These are phyloP conservation scores for Niveomyces coronatus DNA, from an alignment of 2,329 filamentous ascomycete species.

Conservation along the genomic window DNA sequence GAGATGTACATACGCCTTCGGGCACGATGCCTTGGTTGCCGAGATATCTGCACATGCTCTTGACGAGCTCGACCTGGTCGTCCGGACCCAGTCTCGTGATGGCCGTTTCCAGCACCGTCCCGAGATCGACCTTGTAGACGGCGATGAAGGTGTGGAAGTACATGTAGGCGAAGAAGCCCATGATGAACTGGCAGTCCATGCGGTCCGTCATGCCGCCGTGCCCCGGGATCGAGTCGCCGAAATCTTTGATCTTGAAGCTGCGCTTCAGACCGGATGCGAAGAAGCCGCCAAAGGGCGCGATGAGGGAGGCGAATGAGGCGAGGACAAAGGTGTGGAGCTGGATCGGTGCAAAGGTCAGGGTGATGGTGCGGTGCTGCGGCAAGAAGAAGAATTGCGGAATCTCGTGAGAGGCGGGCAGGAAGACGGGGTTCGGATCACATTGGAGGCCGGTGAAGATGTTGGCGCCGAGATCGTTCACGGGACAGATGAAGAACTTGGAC, in stretches of 20 bases:
- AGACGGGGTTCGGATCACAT: conserved; percentile 86
- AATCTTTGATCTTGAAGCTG: conserved; percentile 99
- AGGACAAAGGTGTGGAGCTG: conserved; percentile 88
- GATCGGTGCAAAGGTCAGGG: conserved; percentile 72
- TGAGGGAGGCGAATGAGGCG: conserved; percentile 88
- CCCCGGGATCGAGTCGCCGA: conserved; percentile 93
- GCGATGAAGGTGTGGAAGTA: conserved; percentile 98
- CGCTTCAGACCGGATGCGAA: conserved; percentile 96
- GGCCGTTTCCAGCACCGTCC: conserved; percentile 78
- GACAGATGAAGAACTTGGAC: conserved; percentile 97
- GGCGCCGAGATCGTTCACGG: conserved; percentile 89
- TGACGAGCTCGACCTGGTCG: conserved; percentile 77
- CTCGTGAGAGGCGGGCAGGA: conserved; percentile 65
- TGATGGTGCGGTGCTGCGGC: conserved; percentile 47
- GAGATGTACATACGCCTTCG: conserved; percentile 18
- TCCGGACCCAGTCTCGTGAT: conserved; percentile 82
- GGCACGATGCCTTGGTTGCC: conserved; percentile 48
- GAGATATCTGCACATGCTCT: conserved; percentile 52
- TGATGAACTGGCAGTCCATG: conserved; percentile 99
- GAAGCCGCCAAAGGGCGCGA: conserved; percentile 96
- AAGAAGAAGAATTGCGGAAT: conserved; percentile 63
- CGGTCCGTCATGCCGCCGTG: conserved; percentile 97
- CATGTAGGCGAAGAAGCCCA: conserved; percentile 97
- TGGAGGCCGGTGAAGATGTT: conserved; percentile 86
- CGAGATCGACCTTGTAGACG: conserved; percentile 73